Base-by-base conservation (phyloP, 73 alveolate genomes). In the Strombidium stylifer region DNA sequence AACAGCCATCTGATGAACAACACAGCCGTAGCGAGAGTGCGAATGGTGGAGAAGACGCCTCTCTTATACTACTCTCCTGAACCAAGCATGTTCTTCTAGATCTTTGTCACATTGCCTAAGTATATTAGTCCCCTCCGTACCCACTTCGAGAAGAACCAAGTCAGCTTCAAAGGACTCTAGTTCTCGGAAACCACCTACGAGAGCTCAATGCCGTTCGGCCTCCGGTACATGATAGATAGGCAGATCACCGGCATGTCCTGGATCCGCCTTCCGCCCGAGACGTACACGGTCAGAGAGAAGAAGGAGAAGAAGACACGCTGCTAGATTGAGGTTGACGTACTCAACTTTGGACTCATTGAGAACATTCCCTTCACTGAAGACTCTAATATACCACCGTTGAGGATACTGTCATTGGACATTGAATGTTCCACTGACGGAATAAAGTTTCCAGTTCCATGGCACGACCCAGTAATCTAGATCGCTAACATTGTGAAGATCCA, bases 321-420 rank as follows among this genome's bases (percentile, higher is more conserved):
- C 68, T 97, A 97, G 78, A 62, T 94, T 12, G 99, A 97, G 80
- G 86, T 95, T 0, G 98, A 97, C 87, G 86, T 97, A 30, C 42
- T 40, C 1, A 86, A 82, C 50, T 94, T 87, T 42, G 64, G 86
- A n/a, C 73, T 79, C 66, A 81, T 97, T 21, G 60, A 62, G 21
- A 87, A 85, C 7, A 76, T 85, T 54, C 89, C 96, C 1, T 64
- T 27, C 41, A 91, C 50, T 24, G 97, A 94, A 54, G 89, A 82
- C 73, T 85, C 98, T 19, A 85, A 82, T 36, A 83, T 97, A 49
- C 99, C 99, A 8, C 99, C 99, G 0, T 69, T 96, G 75, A 85
- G 99, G 35, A 92, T 97, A 16, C 81, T 97, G 52, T 90, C 98
- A n/a, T 96, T 97, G 64, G 99, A 97, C 82, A 96, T 97, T 34